Evolutionary conservation across 2,329 filamentous ascomycete genomes (phyloP).

Genomic region (Zasmidium angulare): DNA sequence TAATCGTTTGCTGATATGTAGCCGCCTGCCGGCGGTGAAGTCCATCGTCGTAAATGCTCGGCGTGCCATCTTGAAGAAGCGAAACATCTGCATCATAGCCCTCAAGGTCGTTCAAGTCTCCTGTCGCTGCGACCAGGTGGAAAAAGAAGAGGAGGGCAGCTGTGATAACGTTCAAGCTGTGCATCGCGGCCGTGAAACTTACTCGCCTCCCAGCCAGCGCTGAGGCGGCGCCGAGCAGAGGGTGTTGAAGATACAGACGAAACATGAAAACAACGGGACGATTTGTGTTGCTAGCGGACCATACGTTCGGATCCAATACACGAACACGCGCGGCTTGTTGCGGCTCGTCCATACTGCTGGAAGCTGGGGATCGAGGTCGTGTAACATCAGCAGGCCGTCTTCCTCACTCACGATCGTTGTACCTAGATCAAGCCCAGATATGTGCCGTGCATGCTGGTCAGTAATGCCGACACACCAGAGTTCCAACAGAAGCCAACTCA

Average conservation of each 20-base stretch:
- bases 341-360: neutral
- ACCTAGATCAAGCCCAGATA: too few species aligned
- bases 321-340: neutral
- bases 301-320: neutral
- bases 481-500: too few species aligned
- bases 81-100: neutral
- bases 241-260: neutral
- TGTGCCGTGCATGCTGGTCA: too few species aligned
- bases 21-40: neutral
- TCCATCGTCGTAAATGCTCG: neutral
- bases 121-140: neutral
- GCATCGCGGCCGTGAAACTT: neutral
- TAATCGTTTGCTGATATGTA: neutral
- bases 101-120: neutral
- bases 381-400: too few species aligned
- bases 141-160: neutral
- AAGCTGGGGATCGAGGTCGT: neutral
- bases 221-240: neutral
- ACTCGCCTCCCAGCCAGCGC: neutral
- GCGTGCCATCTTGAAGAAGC: neutral
- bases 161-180: neutral
- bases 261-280: neutral
- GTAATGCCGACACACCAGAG: too few species aligned
- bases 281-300: neutral
- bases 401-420: too few species aligned